A percentile compares a stretch with the other conserved stretches of the same genome.
phyloP scores from a whole-genome alignment of 257 asterid species.

The Oldenlandia corymbosa region DNA sequence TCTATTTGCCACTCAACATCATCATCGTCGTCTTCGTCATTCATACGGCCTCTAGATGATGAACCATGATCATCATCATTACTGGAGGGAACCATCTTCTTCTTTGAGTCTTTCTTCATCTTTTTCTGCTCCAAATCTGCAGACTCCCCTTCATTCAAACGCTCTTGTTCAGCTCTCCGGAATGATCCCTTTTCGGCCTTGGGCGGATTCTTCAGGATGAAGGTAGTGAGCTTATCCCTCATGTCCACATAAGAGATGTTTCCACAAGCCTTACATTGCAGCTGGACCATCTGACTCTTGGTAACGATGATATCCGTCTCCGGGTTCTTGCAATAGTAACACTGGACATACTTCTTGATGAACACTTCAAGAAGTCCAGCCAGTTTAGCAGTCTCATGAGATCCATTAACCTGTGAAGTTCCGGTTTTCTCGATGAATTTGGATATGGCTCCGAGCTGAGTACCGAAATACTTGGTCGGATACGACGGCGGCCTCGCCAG shows the following conservation, averaged over 20 bases:
- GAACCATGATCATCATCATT: conserved; percentile 31
- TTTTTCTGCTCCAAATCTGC: conserved; percentile 41
- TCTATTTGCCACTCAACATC: conserved; percentile 84
- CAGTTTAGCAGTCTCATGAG: conserved; percentile 40
- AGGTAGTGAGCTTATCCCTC: conserved; percentile 39
- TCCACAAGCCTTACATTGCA: conserved; percentile 44
- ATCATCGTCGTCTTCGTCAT: conserved; percentile 43
- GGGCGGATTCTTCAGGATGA: conserved; percentile 40
- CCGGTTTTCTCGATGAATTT: conserved; percentile 44
- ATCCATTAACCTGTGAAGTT: conserved; percentile 37
- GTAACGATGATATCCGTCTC: conserved; percentile 37
- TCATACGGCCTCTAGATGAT: conserved; percentile 17
- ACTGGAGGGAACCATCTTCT: conserved; percentile 35
- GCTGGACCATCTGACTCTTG: conserved; percentile 35
- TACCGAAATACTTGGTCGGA: conserved; percentile 34
- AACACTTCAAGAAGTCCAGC: conserved; percentile 39
- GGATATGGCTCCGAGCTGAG: conserved; percentile 44
- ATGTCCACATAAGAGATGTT: conserved; percentile 41
- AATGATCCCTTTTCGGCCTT: conserved; percentile 35
- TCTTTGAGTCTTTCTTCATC: conserved; percentile 35
- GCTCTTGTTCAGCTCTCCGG: conserved; percentile 42
- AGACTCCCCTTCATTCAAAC: conserved; percentile 36
- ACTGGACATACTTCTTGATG: conserved; percentile 41
- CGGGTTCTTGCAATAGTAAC: conserved; percentile 40
- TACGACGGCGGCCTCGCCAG: conserved; percentile 41